phyloP scores from a whole-genome alignment of 2,329 filamentous ascomycete species.

The Neophaeococcomyces aloes region DNA sequence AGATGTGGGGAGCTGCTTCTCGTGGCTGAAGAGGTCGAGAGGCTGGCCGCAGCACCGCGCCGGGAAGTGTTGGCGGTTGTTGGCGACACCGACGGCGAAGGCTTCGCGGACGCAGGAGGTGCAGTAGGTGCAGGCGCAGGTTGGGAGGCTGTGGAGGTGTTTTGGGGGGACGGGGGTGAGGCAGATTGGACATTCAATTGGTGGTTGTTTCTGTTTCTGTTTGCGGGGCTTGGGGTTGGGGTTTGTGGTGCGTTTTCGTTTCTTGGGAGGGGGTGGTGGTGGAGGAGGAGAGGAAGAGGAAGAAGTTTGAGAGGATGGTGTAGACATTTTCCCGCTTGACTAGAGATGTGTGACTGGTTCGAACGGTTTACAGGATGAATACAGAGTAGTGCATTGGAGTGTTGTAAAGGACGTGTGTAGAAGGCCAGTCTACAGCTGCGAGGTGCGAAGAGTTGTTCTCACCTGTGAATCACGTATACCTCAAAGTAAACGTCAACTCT shows the following conservation, averaged over 20 bases:
- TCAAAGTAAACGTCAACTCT: no score
- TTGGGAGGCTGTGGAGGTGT: background rate
- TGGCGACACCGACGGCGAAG: conserved; percentile 10
- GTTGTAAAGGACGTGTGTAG: no score
- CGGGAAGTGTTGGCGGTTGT: conserved; percentile 11
- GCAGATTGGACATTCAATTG: conserved; percentile 6
- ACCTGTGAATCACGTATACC: no score
- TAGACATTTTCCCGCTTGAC: no score
- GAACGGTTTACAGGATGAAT: no score
- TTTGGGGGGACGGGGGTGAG: background rate
- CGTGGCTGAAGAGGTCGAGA: conserved; percentile 10
- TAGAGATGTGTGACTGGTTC: no score
- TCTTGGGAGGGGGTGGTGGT: background rate
- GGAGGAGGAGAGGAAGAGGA: background rate
- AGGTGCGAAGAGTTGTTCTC: no score
- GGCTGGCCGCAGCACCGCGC: conserved; percentile 12
- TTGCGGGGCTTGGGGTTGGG: background rate
- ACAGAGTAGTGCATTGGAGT: no score
- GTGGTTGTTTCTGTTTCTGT: background rate
- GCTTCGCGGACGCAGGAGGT: conserved; percentile 12
- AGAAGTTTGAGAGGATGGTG: no score
- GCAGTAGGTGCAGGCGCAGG: conserved; percentile 14
- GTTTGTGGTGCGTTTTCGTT: background rate
- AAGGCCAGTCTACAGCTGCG: no score
- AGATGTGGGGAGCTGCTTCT: conserved; percentile 5